A percentile compares a stretch with the other conserved stretches of the same genome.
Evolutionary conservation across 1,139 yeast genomes (phyloP).

Genomic region (Oligophagozyma castellii): DNA sequence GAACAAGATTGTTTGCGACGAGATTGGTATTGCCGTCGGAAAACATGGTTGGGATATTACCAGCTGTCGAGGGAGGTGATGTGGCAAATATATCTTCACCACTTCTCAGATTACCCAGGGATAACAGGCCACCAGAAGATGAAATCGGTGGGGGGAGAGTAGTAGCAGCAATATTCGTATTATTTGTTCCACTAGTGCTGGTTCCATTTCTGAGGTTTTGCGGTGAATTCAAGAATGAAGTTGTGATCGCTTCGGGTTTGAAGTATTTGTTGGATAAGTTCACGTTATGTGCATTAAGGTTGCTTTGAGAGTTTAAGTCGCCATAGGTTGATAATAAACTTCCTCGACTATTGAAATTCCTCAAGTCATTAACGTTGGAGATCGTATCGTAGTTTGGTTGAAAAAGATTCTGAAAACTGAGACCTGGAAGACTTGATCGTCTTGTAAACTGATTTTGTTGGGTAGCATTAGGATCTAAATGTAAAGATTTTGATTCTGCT

Average conservation of each 20-base stretch:
- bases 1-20: too few relatives aligned
- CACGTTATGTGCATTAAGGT: background rate
- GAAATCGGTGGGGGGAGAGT: conserved; percentile 8
- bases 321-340: too few relatives aligned
- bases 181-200: too few relatives aligned
- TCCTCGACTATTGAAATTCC: background rate
- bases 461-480: background rate
- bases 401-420: background rate
- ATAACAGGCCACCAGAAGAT: conserved; percentile 7
- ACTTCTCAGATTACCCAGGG: background rate
- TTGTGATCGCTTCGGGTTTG: background rate
- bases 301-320: background rate
- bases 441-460: background rate
- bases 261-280: background rate
- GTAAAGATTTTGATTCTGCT: background rate
- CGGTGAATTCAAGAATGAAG: conserved; percentile 2
- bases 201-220: too few relatives aligned
- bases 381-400: background rate
- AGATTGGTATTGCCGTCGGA: too few relatives aligned
- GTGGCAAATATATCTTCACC: conserved; percentile 2
- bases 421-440: background rate
- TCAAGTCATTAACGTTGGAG: too few relatives aligned
- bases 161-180: too few relatives aligned
- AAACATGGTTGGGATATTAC: too few relatives aligned
- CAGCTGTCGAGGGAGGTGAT: too few relatives aligned